Evolutionary conservation across 108 stramenopile genomes (phyloP), one percentile per base, ranked within the genome.

Genomic region (Bacterosira constricta): DNA sequence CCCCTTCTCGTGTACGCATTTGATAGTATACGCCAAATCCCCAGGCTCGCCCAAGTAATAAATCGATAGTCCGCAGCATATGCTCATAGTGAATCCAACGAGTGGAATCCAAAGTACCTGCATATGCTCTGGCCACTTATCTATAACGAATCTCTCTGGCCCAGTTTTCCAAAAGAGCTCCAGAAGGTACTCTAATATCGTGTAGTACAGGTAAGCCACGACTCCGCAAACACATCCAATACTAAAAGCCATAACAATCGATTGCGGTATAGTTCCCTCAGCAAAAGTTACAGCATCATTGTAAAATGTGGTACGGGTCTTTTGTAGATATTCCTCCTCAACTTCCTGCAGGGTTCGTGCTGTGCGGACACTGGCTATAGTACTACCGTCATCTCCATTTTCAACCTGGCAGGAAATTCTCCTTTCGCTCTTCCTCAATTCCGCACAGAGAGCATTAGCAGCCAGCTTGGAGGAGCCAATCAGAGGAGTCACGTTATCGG

Each of bases 41-140:
- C 89, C 89, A 12, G 89, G 89, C 56, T 90, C 86, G 9, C 85
- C 88, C 61, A 86, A 57, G 30, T 61, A 77, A n/a, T 74, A 69
- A 0, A 89, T 84, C 6, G 79, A 81, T 36, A 86, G 42, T 26
- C 88, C 88, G 31, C 81, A 82, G 50, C 39, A 49, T 4, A 62
- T 45, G 38, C 57, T 59, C 85, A 88, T 77, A 17, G 39, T 55
- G 26, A 69, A 63, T 1, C 66, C 73, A 1, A 82, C 79, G 11
- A 83, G n/a, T n/a, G 88, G 88, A 18, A 89, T 86, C 81, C 84
- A 89, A 26, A 85, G 56, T 34, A 75, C 49, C 49, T 80, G 61
- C 10, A 56, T 23, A n/a, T 41, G 25, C 17, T 80, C 82, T 17
- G 79, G 66, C 79, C 77, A 81, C 10, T 59, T 1, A 13, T 52